Evolutionary conservation across 2,329 filamentous ascomycete genomes (phyloP).

Genomic region (Aspergillus thermomutatus): DNA sequence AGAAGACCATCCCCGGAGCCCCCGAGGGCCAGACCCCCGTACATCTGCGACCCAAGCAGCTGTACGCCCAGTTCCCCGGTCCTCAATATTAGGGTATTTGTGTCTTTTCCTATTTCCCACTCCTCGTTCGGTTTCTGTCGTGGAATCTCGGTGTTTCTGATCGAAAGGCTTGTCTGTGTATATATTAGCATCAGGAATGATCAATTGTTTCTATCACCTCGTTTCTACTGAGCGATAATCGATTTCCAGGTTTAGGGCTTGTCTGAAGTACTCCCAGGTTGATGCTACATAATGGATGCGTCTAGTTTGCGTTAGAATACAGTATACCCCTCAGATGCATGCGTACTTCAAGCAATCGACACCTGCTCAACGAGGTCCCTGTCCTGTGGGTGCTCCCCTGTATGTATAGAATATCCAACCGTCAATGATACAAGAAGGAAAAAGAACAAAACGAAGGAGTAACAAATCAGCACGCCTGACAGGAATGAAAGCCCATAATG

Average conservation of each 20-base stretch:
- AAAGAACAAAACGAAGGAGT: not conserved
- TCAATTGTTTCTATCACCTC: constrained; percentile 23
- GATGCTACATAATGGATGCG: not conserved
- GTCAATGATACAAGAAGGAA: not conserved
- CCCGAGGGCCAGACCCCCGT: constrained; percentile 68
- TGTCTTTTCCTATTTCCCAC: constrained; percentile 19
- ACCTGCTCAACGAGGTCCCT: not conserved
- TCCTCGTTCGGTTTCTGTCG: constrained; percentile 22
- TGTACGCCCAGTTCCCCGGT: constrained; percentile 40
- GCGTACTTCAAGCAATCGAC: not conserved
- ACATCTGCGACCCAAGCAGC: constrained; percentile 61
- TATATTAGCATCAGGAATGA: constrained; percentile 40
- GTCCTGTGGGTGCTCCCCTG: not conserved
- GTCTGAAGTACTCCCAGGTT: not conserved
- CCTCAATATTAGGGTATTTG: constrained; percentile 33
- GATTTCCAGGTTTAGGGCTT: not conserved
- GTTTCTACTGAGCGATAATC: not conserved
- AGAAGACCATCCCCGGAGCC: constrained; percentile 75
- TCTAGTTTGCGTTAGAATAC: not conserved
- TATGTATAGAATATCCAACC: constrained; percentile 7
- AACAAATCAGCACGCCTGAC: not conserved
- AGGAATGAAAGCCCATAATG: not conserved
- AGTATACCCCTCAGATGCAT: not conserved
- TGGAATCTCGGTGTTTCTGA: constrained; percentile 20
- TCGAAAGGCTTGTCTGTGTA: constrained; percentile 29